These are phyloP conservation scores for Calocybe cyanea DNA, from an alignment of 768 basidiomycete genomes.

Conservation along the genomic window DNA sequence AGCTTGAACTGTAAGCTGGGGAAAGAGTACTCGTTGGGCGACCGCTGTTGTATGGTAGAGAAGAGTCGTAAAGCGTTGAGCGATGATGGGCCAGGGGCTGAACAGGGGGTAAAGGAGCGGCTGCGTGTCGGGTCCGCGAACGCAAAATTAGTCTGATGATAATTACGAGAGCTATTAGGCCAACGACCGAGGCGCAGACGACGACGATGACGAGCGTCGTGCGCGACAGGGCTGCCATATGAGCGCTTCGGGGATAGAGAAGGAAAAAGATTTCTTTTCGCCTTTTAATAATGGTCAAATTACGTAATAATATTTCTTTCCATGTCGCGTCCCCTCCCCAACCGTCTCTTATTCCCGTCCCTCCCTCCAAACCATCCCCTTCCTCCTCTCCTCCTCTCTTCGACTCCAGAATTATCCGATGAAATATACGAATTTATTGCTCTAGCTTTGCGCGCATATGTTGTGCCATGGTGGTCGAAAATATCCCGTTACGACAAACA, in stretches of 20 bases:
- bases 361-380: conserved; percentile 42
- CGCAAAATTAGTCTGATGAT: conserved; percentile 32
- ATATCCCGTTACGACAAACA: conserved; percentile 82
- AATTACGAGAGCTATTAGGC: conserved; percentile 32
- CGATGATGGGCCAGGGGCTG: conserved; percentile 65
- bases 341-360: conserved; percentile 64
- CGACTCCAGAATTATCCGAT: conserved; percentile 53
- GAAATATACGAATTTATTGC: conserved; percentile 81
- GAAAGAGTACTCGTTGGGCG: conserved; percentile 13
- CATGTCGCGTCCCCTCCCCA: conserved; percentile 30
- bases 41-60: conserved; percentile 4
- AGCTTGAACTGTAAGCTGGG: background rate
- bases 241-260: conserved; percentile 8
- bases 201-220: conserved; percentile 48
- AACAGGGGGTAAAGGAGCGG: conserved; percentile 54
- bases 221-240: conserved; percentile 23
- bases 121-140: conserved; percentile 24
- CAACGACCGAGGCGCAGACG: conserved; percentile 40
- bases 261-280: too few relatives aligned
- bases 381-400: conserved; percentile 33
- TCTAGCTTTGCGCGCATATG: conserved; percentile 71
- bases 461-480: conserved; percentile 85
- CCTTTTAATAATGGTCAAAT: too few relatives aligned
- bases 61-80: conserved; percentile 23
- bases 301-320: conserved; percentile 1